Evolutionary conservation across 2,329 filamentous ascomycete genomes (phyloP).

Genomic region (Aspergillus unguis): DNA sequence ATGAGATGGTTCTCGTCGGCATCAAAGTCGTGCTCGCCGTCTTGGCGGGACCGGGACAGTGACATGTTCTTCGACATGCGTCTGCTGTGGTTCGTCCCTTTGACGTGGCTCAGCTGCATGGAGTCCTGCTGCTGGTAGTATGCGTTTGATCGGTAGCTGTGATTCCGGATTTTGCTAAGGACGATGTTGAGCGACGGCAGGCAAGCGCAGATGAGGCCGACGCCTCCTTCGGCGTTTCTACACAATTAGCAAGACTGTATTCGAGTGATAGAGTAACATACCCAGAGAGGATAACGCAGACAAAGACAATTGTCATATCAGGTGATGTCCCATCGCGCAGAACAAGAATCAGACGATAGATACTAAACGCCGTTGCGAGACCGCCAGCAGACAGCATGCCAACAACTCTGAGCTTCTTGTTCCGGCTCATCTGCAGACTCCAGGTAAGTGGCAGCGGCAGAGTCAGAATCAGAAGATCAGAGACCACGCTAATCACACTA

Average conservation of each 20-base stretch:
- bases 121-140: conserved; percentile 29
- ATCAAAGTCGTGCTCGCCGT: conserved; percentile 20
- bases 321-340: conserved; percentile 27
- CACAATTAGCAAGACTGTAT: neutral
- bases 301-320: conserved; percentile 36
- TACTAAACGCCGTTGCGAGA: conserved; percentile 37
- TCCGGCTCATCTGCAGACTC: conserved; percentile 38
- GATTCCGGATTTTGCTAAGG: conserved; percentile 23
- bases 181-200: conserved; percentile 34
- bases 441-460: conserved; percentile 38
- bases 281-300: conserved; percentile 38
- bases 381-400: conserved; percentile 39
- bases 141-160: conserved; percentile 24
- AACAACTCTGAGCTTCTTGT: conserved; percentile 37
- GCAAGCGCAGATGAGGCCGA: conserved; percentile 39
- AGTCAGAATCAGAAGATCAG: conserved; percentile 36
- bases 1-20: conserved; percentile 33
- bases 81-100: conserved; percentile 10
- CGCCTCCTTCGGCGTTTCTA: conserved; percentile 37
- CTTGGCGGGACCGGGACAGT: conserved; percentile 14
- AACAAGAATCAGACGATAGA: conserved; percentile 39
- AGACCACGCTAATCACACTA: conserved; percentile 38
- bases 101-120: conserved; percentile 28
- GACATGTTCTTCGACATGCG: conserved; percentile 17
- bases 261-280: conserved; percentile 20